Percentiles rank a stretch among this genome's conserved stretches.
These are phyloP conservation scores for Pleurotus eryngii DNA, from an alignment of 768 basidiomycete genomes.

Conservation along the genomic window DNA sequence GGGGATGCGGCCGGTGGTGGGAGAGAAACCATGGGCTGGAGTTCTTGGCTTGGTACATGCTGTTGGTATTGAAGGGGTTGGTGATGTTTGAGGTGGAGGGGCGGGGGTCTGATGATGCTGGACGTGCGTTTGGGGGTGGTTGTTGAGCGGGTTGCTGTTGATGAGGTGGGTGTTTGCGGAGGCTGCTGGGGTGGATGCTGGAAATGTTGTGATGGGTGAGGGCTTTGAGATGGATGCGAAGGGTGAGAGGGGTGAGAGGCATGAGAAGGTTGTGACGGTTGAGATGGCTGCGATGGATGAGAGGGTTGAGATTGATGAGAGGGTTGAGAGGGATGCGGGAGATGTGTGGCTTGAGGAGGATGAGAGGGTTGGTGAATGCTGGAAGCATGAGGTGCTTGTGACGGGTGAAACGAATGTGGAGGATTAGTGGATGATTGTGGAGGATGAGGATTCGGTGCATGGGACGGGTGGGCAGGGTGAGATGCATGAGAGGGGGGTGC, in stretches of 20 bases:
- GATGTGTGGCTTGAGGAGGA: constrained; percentile 15
- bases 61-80: constrained; percentile 13
- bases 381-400: constrained; percentile 12
- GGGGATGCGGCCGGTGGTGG: constrained; percentile 12
- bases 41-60: constrained; percentile 14
- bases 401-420: constrained; percentile 1
- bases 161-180: constrained; percentile 5
- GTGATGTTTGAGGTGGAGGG: constrained; percentile 14
- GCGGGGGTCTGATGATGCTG: constrained; percentile 10
- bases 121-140: constrained; percentile 15
- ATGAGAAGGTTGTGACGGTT: constrained; percentile 17
- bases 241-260: constrained; percentile 11
- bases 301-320: constrained; percentile 17
- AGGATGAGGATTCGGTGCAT: not conserved
- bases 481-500: constrained; percentile 17
- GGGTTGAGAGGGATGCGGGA: constrained; percentile 1
- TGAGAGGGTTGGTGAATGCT: constrained; percentile 8
- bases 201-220: constrained; percentile 17
- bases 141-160: constrained; percentile 15
- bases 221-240: constrained; percentile 16
- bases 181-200: constrained; percentile 15
- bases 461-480: not conserved
- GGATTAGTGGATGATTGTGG: constrained; percentile 7
- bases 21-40: not conserved
- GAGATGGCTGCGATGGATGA: constrained; percentile 14